Evolutionary conservation across 1,284 basidiomycete species (phyloP).

Genomic region (Pterula multifida): DNA sequence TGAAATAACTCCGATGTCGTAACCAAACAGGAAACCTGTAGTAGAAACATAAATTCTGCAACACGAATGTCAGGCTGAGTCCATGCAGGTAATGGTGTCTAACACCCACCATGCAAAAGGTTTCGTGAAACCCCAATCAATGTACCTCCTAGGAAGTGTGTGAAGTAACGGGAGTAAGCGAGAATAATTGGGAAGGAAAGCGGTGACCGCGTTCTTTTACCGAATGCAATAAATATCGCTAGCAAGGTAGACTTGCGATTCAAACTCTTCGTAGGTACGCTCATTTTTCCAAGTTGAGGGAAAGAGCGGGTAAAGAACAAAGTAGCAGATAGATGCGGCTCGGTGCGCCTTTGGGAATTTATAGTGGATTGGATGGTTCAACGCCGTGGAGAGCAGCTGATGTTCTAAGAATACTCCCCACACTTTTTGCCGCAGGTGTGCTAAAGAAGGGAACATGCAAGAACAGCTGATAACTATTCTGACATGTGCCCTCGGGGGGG

Average conservation of each 20-base stretch:
- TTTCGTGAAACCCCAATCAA: too few relatives aligned
- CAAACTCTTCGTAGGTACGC: not conserved
- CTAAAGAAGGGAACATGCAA: not conserved
- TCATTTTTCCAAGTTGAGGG: not conserved
- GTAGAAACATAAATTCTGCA: not conserved
- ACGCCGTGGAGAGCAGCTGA: not conserved
- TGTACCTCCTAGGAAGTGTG: not conserved
- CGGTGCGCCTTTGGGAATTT: not conserved
- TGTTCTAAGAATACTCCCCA: not conserved
- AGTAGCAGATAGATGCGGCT: not conserved
- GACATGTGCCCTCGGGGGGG: not conserved
- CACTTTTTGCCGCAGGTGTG: not conserved
- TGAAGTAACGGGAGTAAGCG: not conserved
- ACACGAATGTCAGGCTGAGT: too few relatives aligned
- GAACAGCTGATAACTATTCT: not conserved
- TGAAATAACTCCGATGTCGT: conserved; percentile 63
- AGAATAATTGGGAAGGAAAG: not conserved
- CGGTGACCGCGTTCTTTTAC: not conserved
- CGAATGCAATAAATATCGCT: not conserved
- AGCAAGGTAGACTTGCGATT: not conserved
- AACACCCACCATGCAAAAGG: too few relatives aligned
- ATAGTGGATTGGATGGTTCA: not conserved
- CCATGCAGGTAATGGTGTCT: too few relatives aligned
- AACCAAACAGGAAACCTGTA: conserved; percentile 51
- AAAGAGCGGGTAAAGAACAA: not conserved